A percentile compares a stretch with the other conserved stretches of the same genome.
Evolutionary conservation across 345 rosid genomes (phyloP).

Genomic region (Euphorbia lathyris): DNA sequence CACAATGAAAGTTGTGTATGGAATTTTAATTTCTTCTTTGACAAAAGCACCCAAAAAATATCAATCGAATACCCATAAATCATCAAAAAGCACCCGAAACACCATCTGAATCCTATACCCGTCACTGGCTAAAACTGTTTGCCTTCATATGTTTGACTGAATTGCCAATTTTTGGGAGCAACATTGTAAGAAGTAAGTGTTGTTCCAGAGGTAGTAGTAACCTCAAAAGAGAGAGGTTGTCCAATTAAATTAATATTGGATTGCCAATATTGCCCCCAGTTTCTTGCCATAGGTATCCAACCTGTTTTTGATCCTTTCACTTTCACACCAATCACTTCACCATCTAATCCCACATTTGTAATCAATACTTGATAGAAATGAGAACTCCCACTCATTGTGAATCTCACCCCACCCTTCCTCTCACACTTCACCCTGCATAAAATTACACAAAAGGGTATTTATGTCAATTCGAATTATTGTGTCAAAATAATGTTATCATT

Average conservation of each 20-base stretch:
- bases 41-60: no score
- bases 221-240: slow-evolving; percentile 88
- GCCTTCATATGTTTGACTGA: slow-evolving; percentile 80
- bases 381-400: slow-evolving; percentile 62
- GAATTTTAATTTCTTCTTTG: no score
- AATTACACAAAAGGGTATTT: background rate
- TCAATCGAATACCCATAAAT: no score
- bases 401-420: slow-evolving; percentile 72
- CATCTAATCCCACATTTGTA: slow-evolving; percentile 78
- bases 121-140: slow-evolving; percentile 56
- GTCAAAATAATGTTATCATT: no score
- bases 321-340: slow-evolving; percentile 75
- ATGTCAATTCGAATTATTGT: background rate
- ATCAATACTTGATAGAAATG: slow-evolving; percentile 70
- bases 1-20: no score
- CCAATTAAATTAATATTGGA: slow-evolving; percentile 62
- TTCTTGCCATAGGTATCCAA: slow-evolving; percentile 93
- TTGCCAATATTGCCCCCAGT: slow-evolving; percentile 70
- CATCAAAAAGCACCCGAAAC: no score
- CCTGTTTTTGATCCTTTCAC: slow-evolving; percentile 90
- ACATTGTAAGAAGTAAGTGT: slow-evolving; percentile 74
- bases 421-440: slow-evolving; percentile 60
- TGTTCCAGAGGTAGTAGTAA: slow-evolving; percentile 54
- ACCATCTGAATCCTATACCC: no score
- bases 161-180: slow-evolving; percentile 78